Conservation (phyloP, 1,139 yeast species). For the Pichia sp. region DNA sequence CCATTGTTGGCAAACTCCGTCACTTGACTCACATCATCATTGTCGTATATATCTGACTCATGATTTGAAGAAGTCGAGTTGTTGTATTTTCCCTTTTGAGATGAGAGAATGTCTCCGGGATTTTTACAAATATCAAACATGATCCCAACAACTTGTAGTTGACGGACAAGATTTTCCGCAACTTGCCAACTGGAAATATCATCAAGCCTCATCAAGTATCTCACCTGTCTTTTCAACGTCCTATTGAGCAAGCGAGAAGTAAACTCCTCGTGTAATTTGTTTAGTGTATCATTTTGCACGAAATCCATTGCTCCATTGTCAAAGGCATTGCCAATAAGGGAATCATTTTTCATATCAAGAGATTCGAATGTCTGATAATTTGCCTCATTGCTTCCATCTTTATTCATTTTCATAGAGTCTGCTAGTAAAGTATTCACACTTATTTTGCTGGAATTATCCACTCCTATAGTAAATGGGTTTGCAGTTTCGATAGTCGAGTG, state of each 20-base stretch:
- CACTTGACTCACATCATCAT: constrained; percentile 18
- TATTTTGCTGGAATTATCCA: constrained; percentile 3
- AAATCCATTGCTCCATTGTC: neutral
- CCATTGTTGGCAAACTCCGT: constrained; percentile 38
- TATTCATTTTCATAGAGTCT: neutral
- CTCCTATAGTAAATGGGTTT: neutral
- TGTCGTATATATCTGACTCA: constrained; percentile 21
- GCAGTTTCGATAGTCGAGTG: neutral
- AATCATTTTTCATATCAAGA: neutral
- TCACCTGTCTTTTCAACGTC: constrained; percentile 21
- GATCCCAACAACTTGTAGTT: constrained; percentile 57
- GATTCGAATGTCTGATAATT: neutral
- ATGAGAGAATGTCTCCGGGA: constrained; percentile 39
- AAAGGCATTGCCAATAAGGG: neutral
- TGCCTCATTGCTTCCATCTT: neutral
- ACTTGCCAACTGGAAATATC: constrained; percentile 47
- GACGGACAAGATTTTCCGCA: constrained; percentile 52
- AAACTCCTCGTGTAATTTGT: neutral
- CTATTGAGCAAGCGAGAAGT: constrained; percentile 3
- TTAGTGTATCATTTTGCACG: neutral
- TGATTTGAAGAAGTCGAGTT: neutral
- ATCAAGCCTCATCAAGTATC: constrained; percentile 39
- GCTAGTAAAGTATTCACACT: constrained; percentile 7
- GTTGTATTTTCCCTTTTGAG: constrained; percentile 16
- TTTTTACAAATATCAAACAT: constrained; percentile 53